Evolutionary conservation across 2,329 filamentous ascomycete species (phyloP), one percentile per base, ranked within the genome.

Genomic region (Pseudogymnoascus sp.): DNA sequence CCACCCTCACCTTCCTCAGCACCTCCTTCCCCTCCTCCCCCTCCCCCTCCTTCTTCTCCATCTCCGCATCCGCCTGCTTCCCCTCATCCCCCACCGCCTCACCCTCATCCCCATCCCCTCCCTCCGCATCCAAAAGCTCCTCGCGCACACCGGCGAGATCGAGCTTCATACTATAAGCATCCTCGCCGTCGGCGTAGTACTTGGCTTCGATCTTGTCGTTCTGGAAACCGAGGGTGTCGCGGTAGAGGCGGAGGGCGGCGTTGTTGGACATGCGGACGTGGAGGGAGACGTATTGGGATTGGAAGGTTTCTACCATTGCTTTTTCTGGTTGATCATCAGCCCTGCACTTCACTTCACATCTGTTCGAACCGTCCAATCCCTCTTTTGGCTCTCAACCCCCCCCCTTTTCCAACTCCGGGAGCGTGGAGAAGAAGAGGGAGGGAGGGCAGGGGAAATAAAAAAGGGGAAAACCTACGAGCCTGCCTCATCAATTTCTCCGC

Each of bases 401-500:
- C 19, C 19, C 1, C 19, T 19, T 19, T 19, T 19, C 19, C 19
- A 19, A 19, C 19, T 19, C 19, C 19, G 19, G 19, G 19, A 19
- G n/a, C n/a, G n/a, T 2, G 19, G 2, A 19, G 19, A 19, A 19
- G 19, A 19, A 19, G 19, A 19, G 19, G 19, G n/a, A n/a, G n/a
- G 19, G 19, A 19, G 19, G 2, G 19, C 19, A 19, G 2, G 19
- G 19, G 19, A 19, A 19, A 19, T 19, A 19, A 2, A 19, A 19
- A 19, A 19, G 19, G 19, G 19, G 1, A 19, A 19, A 85, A 33
- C 90, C 62, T 82, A 96, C 91, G 93, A 71, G 89, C 92, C 81
- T 98, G 95, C 61, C 93, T 82, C 95, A 99, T 99, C 70, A 99
- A 80, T 81, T 96, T 96, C 83, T 99, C 95, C 6, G 95, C 95